Evolutionary conservation across 805 yeast genomes (phyloP).

Genomic region (Alloascoidea africana): DNA sequence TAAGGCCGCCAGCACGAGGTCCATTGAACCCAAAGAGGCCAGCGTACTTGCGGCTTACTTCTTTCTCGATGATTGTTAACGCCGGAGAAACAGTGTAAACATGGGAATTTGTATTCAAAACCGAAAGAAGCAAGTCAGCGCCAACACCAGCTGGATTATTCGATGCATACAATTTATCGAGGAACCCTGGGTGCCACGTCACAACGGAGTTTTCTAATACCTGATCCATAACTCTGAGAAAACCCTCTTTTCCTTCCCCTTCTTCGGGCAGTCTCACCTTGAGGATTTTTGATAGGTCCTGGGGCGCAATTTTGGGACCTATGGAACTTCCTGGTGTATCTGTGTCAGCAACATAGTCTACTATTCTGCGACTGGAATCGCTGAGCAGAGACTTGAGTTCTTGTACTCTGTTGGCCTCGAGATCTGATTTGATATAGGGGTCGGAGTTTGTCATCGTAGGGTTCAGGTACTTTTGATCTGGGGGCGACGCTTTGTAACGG

Average conservation of each 20-base stretch:
- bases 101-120: conserved; percentile 72
- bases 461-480: no score
- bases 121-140: conserved; percentile 50
- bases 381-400: conserved; percentile 37
- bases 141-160: conserved; percentile 75
- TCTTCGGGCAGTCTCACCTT: conserved; percentile 20
- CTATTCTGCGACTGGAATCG: conserved; percentile 31
- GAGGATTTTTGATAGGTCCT: conserved; percentile 22
- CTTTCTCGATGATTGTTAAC: conserved; percentile 58
- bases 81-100: conserved; percentile 80
- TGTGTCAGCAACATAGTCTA: conserved; percentile 31
- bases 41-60: conserved; percentile 55
- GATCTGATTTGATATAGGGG: conserved; percentile 1
- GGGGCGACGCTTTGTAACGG: no score
- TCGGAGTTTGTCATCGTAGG: no score
- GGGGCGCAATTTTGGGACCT: conserved; percentile 38
- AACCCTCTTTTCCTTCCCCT: conserved; percentile 26
- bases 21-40: conserved; percentile 40
- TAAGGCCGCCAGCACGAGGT: conserved; percentile 58
- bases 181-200: conserved; percentile 79
- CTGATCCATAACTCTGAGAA: conserved; percentile 34
- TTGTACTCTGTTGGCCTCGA: conserved; percentile 32
- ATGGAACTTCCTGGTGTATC: conserved; percentile 27
- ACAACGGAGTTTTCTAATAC: conserved; percentile 56
- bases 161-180: conserved; percentile 76